phyloP scores from a whole-genome alignment of 2,329 filamentous ascomycete species.

The Neurospora sp. region DNA sequence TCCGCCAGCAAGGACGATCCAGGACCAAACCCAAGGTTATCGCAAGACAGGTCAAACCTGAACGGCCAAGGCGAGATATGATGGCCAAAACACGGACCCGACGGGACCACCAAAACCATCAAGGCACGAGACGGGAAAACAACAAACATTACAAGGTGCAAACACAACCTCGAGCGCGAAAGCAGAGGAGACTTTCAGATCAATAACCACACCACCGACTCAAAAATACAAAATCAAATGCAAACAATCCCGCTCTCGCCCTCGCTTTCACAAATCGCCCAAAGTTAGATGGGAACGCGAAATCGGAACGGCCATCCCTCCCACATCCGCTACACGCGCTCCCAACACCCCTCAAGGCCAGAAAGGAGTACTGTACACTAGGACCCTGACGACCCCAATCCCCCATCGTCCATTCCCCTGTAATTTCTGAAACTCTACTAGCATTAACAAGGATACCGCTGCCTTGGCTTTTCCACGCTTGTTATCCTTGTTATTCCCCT shows the following conservation, averaged over 20 bases:
- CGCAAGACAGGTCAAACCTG: not conserved
- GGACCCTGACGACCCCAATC: not conserved
- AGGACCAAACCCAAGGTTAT: conserved; percentile 8
- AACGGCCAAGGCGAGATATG: not conserved
- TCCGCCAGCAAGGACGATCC: conserved; percentile 1
- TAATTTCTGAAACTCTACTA: not conserved
- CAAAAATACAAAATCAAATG: not conserved
- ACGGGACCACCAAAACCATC: not conserved
- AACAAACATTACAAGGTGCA: not conserved
- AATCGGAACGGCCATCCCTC: not conserved
- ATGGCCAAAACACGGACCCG: not conserved
- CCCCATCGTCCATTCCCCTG: not conserved
- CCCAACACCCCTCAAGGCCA: too few relatives aligned
- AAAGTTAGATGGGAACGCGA: not conserved
- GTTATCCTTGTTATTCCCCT: not conserved
- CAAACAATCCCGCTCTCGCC: not conserved
- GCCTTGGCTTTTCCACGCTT: not conserved
- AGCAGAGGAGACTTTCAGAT: too few relatives aligned
- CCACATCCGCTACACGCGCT: not conserved
- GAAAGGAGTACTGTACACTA: too few relatives aligned
- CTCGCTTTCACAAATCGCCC: not conserved
- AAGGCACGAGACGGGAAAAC: not conserved
- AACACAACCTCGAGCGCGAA: not conserved
- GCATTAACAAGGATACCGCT: not conserved
- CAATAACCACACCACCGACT: not conserved